These are phyloP conservation scores for Melaleuca quinquenervia DNA, from an alignment of 345 rosid species.

Conservation along the genomic window DNA sequence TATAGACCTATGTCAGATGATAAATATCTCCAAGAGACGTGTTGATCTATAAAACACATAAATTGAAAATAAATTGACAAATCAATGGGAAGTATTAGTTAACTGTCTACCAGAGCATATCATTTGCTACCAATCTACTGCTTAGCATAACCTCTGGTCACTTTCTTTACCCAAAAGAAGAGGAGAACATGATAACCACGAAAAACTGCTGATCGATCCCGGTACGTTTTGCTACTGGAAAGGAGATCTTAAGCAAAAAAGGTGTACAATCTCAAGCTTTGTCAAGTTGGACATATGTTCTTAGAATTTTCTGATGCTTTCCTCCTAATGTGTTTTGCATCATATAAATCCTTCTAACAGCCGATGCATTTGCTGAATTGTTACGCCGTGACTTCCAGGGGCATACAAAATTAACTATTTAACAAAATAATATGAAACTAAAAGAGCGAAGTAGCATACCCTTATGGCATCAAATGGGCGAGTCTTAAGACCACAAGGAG, in stretches of 20 bases:
- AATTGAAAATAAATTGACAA: not conserved
- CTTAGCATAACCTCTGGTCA: not conserved
- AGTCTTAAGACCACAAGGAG: slow-evolving; percentile 38
- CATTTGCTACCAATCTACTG: not conserved
- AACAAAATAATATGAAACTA: not conserved
- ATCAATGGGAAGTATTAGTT: not conserved
- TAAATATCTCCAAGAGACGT: not conserved
- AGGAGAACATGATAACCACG: not conserved
- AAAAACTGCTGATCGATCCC: not conserved
- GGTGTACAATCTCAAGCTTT: not conserved
- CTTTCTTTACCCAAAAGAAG: not conserved
- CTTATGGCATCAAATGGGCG: slow-evolving; percentile 36
- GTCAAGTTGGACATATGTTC: not conserved
- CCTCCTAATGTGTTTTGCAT: not conserved
- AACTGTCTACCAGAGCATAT: not conserved
- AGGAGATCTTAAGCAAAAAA: not conserved
- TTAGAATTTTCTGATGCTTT: not conserved
- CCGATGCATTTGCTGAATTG: not conserved
- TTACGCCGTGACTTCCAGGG: not conserved
- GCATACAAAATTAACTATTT: not conserved
- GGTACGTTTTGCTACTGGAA: not conserved
- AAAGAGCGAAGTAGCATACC: not conserved
- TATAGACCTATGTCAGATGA: not conserved
- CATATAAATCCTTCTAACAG: not conserved
- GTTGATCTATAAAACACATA: not conserved